Conservation (phyloP, 1,284 basidiomycete genomes). For the Ustilago xerochloae region DNA sequence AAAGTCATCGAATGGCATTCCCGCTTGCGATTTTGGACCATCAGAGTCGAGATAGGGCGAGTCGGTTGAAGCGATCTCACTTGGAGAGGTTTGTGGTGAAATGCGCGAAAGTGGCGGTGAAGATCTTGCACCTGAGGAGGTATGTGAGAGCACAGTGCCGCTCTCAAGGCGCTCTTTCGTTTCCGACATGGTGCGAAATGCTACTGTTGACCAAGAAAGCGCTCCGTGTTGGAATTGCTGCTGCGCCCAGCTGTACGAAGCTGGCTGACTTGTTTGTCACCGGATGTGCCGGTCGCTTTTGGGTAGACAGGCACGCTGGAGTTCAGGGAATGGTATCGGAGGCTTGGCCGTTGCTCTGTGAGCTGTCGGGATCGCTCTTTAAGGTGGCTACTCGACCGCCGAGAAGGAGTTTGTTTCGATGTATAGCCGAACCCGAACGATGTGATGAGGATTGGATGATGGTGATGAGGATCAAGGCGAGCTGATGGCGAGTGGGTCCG, state of each 20-base stretch:
- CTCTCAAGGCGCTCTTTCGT: conserved; percentile 11
- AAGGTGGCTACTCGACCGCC: not conserved
- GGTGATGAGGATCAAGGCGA: not conserved
- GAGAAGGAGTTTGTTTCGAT: not conserved
- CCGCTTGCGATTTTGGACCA: conserved; percentile 8
- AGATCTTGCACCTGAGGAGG: not conserved
- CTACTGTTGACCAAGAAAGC: no score
- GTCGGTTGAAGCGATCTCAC: conserved; percentile 16
- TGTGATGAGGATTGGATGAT: not conserved
- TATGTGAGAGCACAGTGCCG: conserved; percentile 7
- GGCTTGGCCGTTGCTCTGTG: not conserved
- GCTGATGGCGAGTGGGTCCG: not conserved
- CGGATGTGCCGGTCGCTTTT: conserved; percentile 1
- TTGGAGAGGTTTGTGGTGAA: conserved; percentile 18
- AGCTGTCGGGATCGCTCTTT: not conserved
- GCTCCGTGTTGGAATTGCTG: no score
- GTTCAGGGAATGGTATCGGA: not conserved
- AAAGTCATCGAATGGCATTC: conserved; percentile 46
- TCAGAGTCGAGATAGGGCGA: conserved; percentile 41
- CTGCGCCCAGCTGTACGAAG: no score
- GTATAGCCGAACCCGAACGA: not conserved
- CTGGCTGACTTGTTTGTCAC: not conserved
- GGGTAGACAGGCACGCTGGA: not conserved
- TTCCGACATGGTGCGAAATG: conserved; percentile 13
- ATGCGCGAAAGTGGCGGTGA: conserved; percentile 5